These are phyloP conservation scores for Hanseniaspora sp. DNA, from an alignment of 1,139 yeast species.

Conservation along the genomic window DNA sequence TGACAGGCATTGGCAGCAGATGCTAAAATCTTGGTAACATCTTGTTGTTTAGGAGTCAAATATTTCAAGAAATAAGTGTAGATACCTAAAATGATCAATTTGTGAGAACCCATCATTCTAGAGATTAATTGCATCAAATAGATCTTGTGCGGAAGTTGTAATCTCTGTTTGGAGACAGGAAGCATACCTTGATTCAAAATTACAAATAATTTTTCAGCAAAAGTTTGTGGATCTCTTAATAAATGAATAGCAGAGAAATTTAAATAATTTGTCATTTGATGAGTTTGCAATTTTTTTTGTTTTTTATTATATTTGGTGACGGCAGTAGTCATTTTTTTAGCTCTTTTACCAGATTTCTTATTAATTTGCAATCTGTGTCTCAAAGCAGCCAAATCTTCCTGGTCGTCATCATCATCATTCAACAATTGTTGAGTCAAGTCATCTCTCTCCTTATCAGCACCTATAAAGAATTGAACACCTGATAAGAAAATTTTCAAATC, in stretches of 20 bases:
- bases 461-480: conserved; percentile 82
- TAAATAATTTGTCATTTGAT: conserved; percentile 44
- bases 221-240: conserved; percentile 93
- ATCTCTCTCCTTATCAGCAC: conserved; percentile 92
- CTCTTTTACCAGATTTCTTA: conserved; percentile 70
- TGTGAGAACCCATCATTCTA: conserved; percentile 85
- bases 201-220: conserved; percentile 73
- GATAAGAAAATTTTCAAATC: conserved; percentile 81
- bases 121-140: conserved; percentile 77
- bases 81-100: conserved; percentile 76
- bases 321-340: conserved; percentile 65
- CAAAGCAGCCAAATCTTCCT: conserved; percentile 54
- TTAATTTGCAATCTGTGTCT: conserved; percentile 75
- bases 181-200: conserved; percentile 56
- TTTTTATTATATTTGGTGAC: conserved; percentile 58
- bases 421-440: conserved; percentile 58
- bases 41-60: conserved; percentile 83
- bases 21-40: conserved; percentile 93
- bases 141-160: conserved; percentile 79
- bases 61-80: conserved; percentile 81
- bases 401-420: conserved; percentile 62
- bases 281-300: conserved; percentile 27
- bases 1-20: conserved; percentile 95
- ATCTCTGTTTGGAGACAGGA: conserved; percentile 30
- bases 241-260: conserved; percentile 92